phyloP scores from a whole-genome alignment of 2,329 filamentous ascomycete genomes.

The Huntiella bhutanensis region DNA sequence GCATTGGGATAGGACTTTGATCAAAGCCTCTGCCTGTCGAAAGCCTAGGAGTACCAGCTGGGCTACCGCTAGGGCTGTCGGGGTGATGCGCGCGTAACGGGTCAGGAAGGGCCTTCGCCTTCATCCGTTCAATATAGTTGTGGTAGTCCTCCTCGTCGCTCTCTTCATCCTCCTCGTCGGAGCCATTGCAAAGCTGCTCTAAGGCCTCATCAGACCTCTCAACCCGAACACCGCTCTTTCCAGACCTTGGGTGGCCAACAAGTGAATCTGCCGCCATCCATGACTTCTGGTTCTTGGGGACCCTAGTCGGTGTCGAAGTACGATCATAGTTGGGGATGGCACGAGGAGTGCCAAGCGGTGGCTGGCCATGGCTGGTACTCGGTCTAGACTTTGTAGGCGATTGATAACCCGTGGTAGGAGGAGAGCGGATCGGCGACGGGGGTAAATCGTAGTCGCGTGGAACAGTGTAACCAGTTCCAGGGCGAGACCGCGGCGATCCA shows the following conservation, averaged over 20 bases:
- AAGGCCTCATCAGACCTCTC: conserved; percentile 28
- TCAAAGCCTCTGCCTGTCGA: background rate
- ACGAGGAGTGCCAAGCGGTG: background rate
- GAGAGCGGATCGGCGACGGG: conserved; percentile 10
- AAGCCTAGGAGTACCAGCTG: background rate
- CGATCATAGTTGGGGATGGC: conserved; percentile 1
- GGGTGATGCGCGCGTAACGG: conserved; percentile 10
- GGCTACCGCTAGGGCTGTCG: background rate
- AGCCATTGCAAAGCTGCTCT: conserved; percentile 25
- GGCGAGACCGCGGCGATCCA: conserved; percentile 13
- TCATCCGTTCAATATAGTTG: conserved; percentile 24
- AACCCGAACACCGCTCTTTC: conserved; percentile 23
- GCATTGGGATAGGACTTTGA: background rate
- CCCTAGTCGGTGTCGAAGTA: conserved; percentile 17
- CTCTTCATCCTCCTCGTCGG: conserved; percentile 19
- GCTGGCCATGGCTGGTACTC: background rate
- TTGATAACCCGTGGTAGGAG: background rate
- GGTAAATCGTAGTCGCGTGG: background rate
- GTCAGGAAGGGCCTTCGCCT: conserved; percentile 3
- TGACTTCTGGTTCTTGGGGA: conserved; percentile 32
- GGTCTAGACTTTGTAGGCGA: conserved; percentile 8
- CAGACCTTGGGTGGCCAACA: conserved; percentile 27
- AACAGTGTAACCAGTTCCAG: conserved; percentile 13
- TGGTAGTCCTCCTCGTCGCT: conserved; percentile 17
- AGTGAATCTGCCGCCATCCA: conserved; percentile 37